Conservation (phyloP, 257 asterid species). For the Orobanche coerulescens region DNA sequence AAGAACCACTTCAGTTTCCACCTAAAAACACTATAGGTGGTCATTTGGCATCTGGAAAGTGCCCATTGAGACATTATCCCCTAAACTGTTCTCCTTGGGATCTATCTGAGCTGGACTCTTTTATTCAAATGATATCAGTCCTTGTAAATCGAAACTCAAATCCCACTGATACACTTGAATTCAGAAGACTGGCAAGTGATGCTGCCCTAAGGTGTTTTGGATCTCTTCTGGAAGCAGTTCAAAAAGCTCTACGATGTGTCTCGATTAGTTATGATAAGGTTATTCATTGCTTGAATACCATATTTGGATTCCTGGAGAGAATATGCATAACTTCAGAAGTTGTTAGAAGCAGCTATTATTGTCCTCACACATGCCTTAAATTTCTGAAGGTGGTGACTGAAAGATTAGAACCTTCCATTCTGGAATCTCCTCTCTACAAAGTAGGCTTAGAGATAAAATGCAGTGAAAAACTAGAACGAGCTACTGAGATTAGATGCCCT, state of each 20-base stretch:
- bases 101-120: conserved; percentile 51
- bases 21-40: conserved; percentile 20
- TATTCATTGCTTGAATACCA: conserved; percentile 45
- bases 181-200: conserved; percentile 28
- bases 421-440: conserved; percentile 68
- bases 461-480: conserved; percentile 28
- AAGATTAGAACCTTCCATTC: conserved; percentile 51
- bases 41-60: conserved; percentile 31
- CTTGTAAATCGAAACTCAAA: conserved; percentile 41
- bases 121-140: conserved; percentile 42
- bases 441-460: conserved; percentile 33
- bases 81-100: conserved; percentile 55
- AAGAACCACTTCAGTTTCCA: conserved; percentile 22
- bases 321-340: conserved; percentile 32
- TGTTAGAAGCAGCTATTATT: conserved; percentile 23
- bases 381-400: conserved; percentile 45
- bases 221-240: conserved; percentile 53
- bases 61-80: conserved; percentile 44
- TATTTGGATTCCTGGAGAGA: conserved; percentile 43
- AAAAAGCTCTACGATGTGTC: conserved; percentile 31
- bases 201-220: conserved; percentile 51
- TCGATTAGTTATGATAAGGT: conserved; percentile 45
- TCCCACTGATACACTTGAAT: conserved; percentile 29
- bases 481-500: conserved; percentile 26
- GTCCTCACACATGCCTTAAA: conserved; percentile 32